These are phyloP conservation scores for Pugionium cornutum DNA, from an alignment of 345 rosid species.

Conservation along the genomic window DNA sequence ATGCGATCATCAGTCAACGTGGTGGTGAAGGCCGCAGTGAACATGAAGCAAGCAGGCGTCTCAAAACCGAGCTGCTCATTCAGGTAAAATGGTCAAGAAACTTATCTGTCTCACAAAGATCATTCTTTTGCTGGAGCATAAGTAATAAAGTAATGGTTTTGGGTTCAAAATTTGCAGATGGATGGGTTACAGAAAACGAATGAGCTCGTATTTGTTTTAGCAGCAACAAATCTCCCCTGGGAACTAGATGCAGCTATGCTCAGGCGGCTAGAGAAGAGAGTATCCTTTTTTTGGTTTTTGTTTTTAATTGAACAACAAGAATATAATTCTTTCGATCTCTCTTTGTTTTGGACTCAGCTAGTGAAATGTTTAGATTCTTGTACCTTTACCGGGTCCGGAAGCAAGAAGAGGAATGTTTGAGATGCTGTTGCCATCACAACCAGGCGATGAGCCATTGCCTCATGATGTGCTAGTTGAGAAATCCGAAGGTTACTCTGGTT, in stretches of 20 bases:
- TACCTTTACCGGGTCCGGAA: slow-evolving; percentile 92
- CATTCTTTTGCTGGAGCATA: not conserved
- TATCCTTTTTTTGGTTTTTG: slow-evolving; percentile 56
- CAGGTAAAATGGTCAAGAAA: slow-evolving; percentile 59
- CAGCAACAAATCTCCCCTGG: slow-evolving; percentile 99
- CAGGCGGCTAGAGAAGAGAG: slow-evolving; percentile 93
- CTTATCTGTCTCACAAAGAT: not conserved
- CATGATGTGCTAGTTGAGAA: slow-evolving; percentile 71
- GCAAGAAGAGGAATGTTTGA: slow-evolving; percentile 93
- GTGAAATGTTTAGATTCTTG: slow-evolving; percentile 66
- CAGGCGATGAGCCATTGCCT: slow-evolving; percentile 65
- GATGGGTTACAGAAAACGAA: slow-evolving; percentile 84
- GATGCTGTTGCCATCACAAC: slow-evolving; percentile 64
- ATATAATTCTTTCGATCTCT: not conserved
- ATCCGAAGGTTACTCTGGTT: slow-evolving; percentile 87
- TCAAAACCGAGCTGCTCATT: slow-evolving; percentile 97
- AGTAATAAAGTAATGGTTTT: slow-evolving; percentile 26
- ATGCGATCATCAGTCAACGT: slow-evolving; percentile 94
- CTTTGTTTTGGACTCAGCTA: slow-evolving; percentile 41
- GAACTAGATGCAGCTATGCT: slow-evolving; percentile 98
- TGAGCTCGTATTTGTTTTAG: slow-evolving; percentile 94
- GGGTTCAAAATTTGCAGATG: slow-evolving; percentile 58
- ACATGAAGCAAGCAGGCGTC: slow-evolving; percentile 98
- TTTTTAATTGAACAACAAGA: not conserved
- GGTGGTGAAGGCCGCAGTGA: slow-evolving; percentile 97